Percentiles rank a stretch among this genome's conserved stretches.
These are phyloP conservation scores for Fusarium virguliforme DNA, from an alignment of 2,329 filamentous ascomycete genomes.

Conservation along the genomic window DNA sequence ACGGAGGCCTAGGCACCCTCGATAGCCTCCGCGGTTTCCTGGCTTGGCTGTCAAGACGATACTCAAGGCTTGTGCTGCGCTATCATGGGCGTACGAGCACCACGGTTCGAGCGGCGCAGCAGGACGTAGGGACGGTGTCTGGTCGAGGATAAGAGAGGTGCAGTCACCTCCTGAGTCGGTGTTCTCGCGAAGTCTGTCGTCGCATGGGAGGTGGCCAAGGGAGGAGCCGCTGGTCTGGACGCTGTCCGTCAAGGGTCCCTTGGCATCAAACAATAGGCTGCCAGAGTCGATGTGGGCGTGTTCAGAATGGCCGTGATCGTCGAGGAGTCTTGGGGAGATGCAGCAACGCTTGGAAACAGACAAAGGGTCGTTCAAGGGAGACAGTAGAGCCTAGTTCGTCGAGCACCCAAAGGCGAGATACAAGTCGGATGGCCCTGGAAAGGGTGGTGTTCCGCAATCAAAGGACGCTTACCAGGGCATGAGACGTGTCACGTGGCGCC, in stretches of 20 bases:
- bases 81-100: conserved; percentile 53
- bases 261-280: conserved; percentile 36
- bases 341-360: conserved; percentile 32
- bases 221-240: conserved; percentile 49
- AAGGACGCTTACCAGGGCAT: conserved; percentile 49
- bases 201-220: conserved; percentile 53
- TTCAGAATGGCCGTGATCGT: conserved; percentile 25
- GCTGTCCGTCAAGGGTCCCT: conserved; percentile 47
- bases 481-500: conserved; percentile 50
- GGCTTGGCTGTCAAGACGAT: conserved; percentile 48
- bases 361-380: conserved; percentile 47
- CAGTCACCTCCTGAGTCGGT: conserved; percentile 55
- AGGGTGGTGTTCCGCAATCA: conserved; percentile 48
- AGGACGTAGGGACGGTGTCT: conserved; percentile 37
- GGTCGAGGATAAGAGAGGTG: conserved; percentile 48
- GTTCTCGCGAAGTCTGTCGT: conserved; percentile 54
- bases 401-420: conserved; percentile 49
- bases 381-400: conserved; percentile 42
- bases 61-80: conserved; percentile 41
- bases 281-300: conserved; percentile 27
- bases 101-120: conserved; percentile 48
- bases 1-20: conserved; percentile 56
- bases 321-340: conserved; percentile 26
- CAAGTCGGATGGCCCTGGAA: conserved; percentile 44
- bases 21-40: conserved; percentile 50